A percentile compares a stretch with the other conserved stretches of the same genome.
phyloP scores from a whole-genome alignment of 306 rosid species.

The Medicago truncatula region MtrunA17r5.0-ANR NC_053045.1:58296501-58297000 shows the following conservation, averaged over 20 bases:
- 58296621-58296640: background rate
- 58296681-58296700: background rate
- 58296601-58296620: constrained; percentile 23
- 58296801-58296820: background rate
- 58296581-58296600: background rate
- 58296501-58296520: background rate
- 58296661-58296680: constrained; percentile 23
- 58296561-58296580: background rate
- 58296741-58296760: background rate
- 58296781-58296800: background rate
- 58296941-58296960: constrained; percentile 90
- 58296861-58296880: constrained; percentile 56
- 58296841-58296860: constrained; percentile 35
- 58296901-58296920: constrained; percentile 69
- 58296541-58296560: constrained; percentile 22
- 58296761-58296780: background rate
- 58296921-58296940: constrained; percentile 60
- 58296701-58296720: constrained; percentile 15
- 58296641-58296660: background rate
- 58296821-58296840: constrained; percentile 15
- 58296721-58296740: constrained; percentile 9
- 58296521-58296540: background rate
- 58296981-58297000: constrained; percentile 61
- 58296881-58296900: constrained; percentile 61
- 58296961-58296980: constrained; percentile 84